Conservation (phyloP, 2,329 filamentous ascomycete genomes). For the Huntiella bhutanensis region DNA sequence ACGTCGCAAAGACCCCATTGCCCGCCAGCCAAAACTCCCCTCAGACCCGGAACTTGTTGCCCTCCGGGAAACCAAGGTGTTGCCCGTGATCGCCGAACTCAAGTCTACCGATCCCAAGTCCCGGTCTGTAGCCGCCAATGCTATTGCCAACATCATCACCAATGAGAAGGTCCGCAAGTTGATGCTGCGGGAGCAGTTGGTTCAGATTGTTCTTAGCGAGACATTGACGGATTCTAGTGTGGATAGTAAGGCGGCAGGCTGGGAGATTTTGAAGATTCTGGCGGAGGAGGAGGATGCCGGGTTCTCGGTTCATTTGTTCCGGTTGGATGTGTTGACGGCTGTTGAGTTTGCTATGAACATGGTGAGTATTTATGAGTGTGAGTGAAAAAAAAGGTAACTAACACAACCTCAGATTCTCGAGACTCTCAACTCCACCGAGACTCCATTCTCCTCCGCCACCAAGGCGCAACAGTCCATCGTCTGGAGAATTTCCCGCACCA, state of each 20-base stretch:
- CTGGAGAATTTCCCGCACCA: constrained; percentile 34
- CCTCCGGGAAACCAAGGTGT: constrained; percentile 41
- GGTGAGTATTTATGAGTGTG: constrained; percentile 21
- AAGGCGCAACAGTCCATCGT: constrained; percentile 34
- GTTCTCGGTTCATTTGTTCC: constrained; percentile 46
- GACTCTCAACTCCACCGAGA: constrained; percentile 23
- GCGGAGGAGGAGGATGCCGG: constrained; percentile 45
- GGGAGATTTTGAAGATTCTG: constrained; percentile 44
- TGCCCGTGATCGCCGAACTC: constrained; percentile 42
- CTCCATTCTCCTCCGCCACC: constrained; percentile 27
- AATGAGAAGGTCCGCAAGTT: constrained; percentile 44
- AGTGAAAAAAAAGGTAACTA: background rate
- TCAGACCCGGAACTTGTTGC: constrained; percentile 44
- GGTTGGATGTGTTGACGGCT: constrained; percentile 41
- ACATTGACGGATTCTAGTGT: constrained; percentile 43
- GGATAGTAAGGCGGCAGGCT: constrained; percentile 46
- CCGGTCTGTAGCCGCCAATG: constrained; percentile 38
- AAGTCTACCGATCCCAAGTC: constrained; percentile 38
- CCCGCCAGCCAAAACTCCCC: constrained; percentile 39
- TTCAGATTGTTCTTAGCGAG: constrained; percentile 42
- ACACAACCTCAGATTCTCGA: constrained; percentile 22
- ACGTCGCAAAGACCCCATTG: constrained; percentile 34
- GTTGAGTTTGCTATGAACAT: constrained; percentile 35
- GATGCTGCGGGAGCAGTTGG: constrained; percentile 45
- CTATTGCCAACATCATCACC: constrained; percentile 42